Base-by-base conservation (phyloP, 2,329 filamentous ascomycete genomes). In the Aspergillus ruber region DNA sequence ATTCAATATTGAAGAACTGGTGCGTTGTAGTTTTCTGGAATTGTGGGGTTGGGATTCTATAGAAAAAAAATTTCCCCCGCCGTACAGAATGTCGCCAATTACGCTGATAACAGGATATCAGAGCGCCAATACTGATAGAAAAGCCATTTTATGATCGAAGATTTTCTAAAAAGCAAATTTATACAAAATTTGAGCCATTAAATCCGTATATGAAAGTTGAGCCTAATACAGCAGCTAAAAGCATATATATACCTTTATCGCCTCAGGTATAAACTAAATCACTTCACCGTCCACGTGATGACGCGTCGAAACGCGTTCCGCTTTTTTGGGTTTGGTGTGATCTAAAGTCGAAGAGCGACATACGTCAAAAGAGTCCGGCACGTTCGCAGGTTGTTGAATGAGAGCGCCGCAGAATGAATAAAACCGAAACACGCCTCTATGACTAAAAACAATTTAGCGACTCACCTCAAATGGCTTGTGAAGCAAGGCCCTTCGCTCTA, bases 381-480 rank as follows among this genome's bases (percentile, higher is more conserved):
- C 36, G 36, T 39, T 45, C 25, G 27, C 18, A 4, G 46, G 53
- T 40, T 13, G 8, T 42, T 47, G 9, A 40, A 50, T 42, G 13
- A 49, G 18, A 44, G 21, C 29, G 38, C 9, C 32, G 43, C 39
- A 57, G 54, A 59, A 57, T 47, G 52, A 67, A 65, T 64, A 56
- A 45, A 40, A 44, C 12, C 55, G 49, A 42, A 52, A 59, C 25
- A 61, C 56, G 62, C 54, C 67, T 65, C 63, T 67, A 76, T 76
- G 73, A 75, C 73, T 62, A 74, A 66, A 57, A 68, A 72, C 62
- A 76, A 76, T 55, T 54, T 76, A 45, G 58, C 60, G 45, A 56
- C 62, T 55, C 71, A 74, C 61, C 65, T 76, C 49, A 62, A 67
- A 63, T 75, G 73, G 73, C 69, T 76, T 49, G 53, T 75, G 53